Conservation (phyloP, 495 filamentous ascomycete species). For the Tuber aestivum region DNA sequence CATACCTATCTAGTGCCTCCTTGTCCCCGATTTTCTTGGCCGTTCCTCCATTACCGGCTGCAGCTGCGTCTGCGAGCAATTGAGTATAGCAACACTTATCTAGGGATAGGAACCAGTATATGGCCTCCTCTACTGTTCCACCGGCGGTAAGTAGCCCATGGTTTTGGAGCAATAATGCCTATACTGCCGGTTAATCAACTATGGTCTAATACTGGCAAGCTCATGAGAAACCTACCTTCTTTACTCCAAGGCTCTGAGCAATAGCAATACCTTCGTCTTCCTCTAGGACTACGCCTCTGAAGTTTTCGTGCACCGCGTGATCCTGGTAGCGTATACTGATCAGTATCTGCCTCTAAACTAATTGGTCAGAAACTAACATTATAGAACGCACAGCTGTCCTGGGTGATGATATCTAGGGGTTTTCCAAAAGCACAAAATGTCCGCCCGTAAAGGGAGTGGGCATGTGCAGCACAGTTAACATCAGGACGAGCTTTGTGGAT, state of each 20-base stretch:
- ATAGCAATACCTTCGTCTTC: slow-evolving; percentile 65
- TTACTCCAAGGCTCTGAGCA: slow-evolving; percentile 56
- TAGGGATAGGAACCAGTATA: slow-evolving; percentile 71
- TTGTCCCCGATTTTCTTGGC: slow-evolving; percentile 63
- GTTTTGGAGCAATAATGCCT: slow-evolving; percentile 62
- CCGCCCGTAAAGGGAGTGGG: slow-evolving; percentile 65
- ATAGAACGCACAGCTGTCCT: slow-evolving; percentile 66
- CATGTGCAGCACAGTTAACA: slow-evolving; percentile 65
- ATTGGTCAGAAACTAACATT: slow-evolving; percentile 44
- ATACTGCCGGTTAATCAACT: neutral
- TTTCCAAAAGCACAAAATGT: slow-evolving; percentile 62
- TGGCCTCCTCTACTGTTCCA: slow-evolving; percentile 52
- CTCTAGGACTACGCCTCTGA: slow-evolving; percentile 68
- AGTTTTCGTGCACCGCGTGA: slow-evolving; percentile 45
- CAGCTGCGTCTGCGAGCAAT: slow-evolving; percentile 69
- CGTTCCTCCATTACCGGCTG: slow-evolving; percentile 56
- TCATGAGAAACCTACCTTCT: slow-evolving; percentile 48
- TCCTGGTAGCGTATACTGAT: slow-evolving; percentile 9
- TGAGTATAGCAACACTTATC: slow-evolving; percentile 74
- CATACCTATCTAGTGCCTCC: slow-evolving; percentile 58
- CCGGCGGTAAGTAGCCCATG: slow-evolving; percentile 56
- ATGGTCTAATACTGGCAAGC: neutral
- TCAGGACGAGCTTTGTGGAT: slow-evolving; percentile 67
- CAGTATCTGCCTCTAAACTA: slow-evolving; percentile 33
- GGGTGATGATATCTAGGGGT: slow-evolving; percentile 64